A percentile compares a stretch with the other conserved stretches of the same genome.
Evolutionary conservation across 176 grass and related monocot genomes (phyloP).

Genomic region (Carex pumila): DNA sequence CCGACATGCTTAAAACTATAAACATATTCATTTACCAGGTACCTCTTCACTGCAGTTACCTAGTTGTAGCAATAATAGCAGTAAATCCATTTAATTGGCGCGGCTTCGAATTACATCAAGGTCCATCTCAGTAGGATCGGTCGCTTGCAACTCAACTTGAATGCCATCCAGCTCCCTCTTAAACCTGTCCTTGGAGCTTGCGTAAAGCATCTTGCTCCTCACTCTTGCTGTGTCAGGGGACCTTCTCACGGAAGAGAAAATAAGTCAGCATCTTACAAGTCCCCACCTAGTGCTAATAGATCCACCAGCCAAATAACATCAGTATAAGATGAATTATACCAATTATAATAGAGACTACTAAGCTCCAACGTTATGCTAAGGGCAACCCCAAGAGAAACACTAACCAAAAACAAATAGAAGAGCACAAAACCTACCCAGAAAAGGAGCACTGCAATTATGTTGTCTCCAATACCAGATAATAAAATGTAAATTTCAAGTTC

Average conservation of each 20-base stretch:
- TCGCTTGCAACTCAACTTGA: slow-evolving; percentile 45
- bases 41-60: slow-evolving; percentile 10
- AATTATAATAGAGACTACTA: background rate
- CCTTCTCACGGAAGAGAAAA: slow-evolving; percentile 24
- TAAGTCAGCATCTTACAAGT: background rate
- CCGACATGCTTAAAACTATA: slow-evolving; percentile 25
- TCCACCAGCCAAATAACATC: background rate
- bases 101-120: slow-evolving; percentile 42
- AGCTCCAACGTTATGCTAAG: background rate
- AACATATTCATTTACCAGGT: slow-evolving; percentile 6
- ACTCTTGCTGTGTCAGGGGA: slow-evolving; percentile 37
- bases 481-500: background rate
- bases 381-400: background rate
- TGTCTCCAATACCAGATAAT: background rate
- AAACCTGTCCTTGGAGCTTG: slow-evolving; percentile 37
- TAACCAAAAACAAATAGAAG: background rate
- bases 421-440: background rate
- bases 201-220: slow-evolving; percentile 38
- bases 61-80: slow-evolving; percentile 15
- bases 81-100: slow-evolving; percentile 25
- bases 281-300: background rate
- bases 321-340: background rate
- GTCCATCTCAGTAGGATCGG: slow-evolving; percentile 40
- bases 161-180: slow-evolving; percentile 45
- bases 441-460: background rate